These are phyloP conservation scores for Eimeria sp. DNA, from an alignment of 169 alveolate species.

Conservation along the genomic window DNA sequence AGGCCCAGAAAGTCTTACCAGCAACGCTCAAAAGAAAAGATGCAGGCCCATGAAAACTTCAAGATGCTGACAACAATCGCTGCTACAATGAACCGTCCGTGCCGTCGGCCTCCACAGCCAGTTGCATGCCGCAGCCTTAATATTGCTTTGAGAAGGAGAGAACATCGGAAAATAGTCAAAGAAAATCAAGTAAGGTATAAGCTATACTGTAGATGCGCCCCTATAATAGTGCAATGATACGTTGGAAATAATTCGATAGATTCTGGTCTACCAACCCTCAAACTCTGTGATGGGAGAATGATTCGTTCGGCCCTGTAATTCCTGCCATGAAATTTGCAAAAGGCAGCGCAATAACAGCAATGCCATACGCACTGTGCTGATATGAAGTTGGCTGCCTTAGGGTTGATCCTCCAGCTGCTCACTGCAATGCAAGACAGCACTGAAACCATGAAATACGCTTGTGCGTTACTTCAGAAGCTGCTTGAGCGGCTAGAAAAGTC, in stretches of 20 bases:
- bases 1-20: conserved; percentile 60
- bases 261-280: too few relatives aligned
- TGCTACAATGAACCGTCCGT: conserved; percentile 81
- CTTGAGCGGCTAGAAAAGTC: conserved; percentile 63
- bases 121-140: conserved; percentile 69
- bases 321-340: not conserved
- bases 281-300: not conserved
- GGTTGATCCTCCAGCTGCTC: not conserved
- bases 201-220: not conserved
- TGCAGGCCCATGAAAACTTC: conserved; percentile 79
- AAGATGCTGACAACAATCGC: conserved; percentile 82
- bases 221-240: not conserved
- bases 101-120: conserved; percentile 42
- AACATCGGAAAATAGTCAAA: conserved; percentile 68
- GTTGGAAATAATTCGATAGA: not conserved
- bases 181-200: conserved; percentile 65
- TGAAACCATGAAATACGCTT: not conserved
- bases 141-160: conserved; percentile 27
- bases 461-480: not conserved
- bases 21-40: conserved; percentile 68
- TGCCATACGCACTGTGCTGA: not conserved
- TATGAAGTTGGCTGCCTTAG: not conserved
- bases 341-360: not conserved
- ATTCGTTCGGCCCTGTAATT: not conserved
- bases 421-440: not conserved